Conservation (phyloP, 2,329 filamentous ascomycete species). For the Pseudogymnoascus sp. region DNA sequence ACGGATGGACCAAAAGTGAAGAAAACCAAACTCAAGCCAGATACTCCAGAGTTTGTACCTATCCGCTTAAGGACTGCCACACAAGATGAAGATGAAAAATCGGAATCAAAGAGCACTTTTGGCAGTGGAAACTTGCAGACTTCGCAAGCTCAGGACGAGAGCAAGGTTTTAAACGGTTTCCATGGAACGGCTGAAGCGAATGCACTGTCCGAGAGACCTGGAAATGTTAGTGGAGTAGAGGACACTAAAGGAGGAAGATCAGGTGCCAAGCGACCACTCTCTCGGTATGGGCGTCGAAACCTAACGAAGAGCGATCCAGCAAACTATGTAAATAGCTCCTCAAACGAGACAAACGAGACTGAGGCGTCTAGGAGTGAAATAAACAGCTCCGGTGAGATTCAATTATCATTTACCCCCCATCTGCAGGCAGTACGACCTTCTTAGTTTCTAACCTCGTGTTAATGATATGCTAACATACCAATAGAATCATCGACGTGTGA, state of each 20-base stretch:
- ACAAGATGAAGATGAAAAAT: not conserved
- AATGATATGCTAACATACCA: not conserved
- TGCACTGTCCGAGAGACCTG: not conserved
- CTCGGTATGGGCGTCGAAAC: slow-evolving; percentile 18
- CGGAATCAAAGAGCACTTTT: not conserved
- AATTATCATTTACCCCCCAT: slow-evolving; percentile 9
- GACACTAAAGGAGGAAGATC: slow-evolving; percentile 11
- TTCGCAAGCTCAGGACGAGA: not conserved
- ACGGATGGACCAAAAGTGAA: not conserved
- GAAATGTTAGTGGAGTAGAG: not conserved
- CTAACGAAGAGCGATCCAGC: slow-evolving; percentile 22
- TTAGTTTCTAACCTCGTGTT: not conserved
- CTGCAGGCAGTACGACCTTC: not conserved
- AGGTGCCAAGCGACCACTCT: slow-evolving; percentile 12
- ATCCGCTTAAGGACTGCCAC: slow-evolving; percentile 7
- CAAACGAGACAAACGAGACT: slow-evolving; percentile 21
- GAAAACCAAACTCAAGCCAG: slow-evolving; percentile 28
- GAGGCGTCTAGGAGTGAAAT: slow-evolving; percentile 18
- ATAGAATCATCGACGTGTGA: slow-evolving; percentile 22
- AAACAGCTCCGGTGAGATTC: slow-evolving; percentile 18
- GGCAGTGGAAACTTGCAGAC: not conserved
- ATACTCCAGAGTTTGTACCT: slow-evolving; percentile 34
- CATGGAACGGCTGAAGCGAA: not conserved
- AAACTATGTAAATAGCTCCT: slow-evolving; percentile 13
- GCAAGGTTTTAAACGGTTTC: not conserved